phyloP scores from a whole-genome alignment of 2,329 filamentous ascomycete species.

The Stagonosporopsis rhizophila region DNA sequence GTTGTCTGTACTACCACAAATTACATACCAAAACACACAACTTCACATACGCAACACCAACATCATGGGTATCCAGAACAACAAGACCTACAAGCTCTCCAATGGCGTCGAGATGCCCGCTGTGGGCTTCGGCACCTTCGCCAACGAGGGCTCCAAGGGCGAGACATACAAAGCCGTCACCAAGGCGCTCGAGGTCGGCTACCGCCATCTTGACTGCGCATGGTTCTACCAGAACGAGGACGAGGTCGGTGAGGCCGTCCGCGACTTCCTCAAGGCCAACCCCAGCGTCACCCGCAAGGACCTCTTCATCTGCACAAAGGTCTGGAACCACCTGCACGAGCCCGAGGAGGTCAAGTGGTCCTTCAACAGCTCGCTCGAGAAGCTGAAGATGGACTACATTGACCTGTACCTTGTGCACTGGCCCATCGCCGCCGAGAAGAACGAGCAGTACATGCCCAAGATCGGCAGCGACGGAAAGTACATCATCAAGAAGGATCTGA shows the following conservation, averaged over 20 bases:
- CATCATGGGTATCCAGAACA: constrained; percentile 43
- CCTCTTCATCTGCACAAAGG: constrained; percentile 78
- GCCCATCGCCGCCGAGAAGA: constrained; percentile 60
- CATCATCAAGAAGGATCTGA: constrained; percentile 70
- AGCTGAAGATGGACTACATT: constrained; percentile 68
- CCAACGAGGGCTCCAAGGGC: constrained; percentile 68
- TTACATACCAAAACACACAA: not conserved
- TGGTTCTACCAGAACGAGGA: constrained; percentile 75
- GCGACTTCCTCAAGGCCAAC: constrained; percentile 62
- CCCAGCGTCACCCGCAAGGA: constrained; percentile 65
- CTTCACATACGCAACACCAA: constrained; percentile 10
- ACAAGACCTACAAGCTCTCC: constrained; percentile 60
- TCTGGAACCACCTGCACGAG: constrained; percentile 64
- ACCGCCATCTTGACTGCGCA: constrained; percentile 72
- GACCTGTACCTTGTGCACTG: constrained; percentile 76
- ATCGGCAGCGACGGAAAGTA: constrained; percentile 65
- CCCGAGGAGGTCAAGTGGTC: constrained; percentile 67
- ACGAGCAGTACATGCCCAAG: constrained; percentile 61
- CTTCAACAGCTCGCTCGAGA: constrained; percentile 67
- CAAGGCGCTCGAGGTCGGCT: constrained; percentile 65
- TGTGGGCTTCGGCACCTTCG: constrained; percentile 77
- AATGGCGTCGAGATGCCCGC: constrained; percentile 70
- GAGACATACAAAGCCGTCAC: constrained; percentile 64
- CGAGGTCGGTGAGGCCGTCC: constrained; percentile 72
- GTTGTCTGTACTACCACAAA: constrained; percentile 3